phyloP scores from a whole-genome alignment of 768 basidiomycete genomes.

The Agaricus blazei region DNA sequence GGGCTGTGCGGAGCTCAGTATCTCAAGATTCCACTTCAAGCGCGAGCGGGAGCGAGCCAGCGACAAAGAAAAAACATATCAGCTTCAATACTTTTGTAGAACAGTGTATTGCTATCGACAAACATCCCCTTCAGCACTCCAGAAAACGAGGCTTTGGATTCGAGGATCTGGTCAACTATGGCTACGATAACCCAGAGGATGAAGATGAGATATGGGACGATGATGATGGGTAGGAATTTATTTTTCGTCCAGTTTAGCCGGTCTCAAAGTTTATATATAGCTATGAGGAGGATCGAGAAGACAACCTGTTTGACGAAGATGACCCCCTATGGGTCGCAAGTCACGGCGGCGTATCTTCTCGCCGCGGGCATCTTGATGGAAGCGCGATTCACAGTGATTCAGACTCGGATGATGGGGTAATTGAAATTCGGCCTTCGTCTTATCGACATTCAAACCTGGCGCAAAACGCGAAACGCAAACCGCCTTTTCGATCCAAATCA shows the following conservation, averaged over 20 bases:
- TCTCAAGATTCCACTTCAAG: slow-evolving; percentile 32
- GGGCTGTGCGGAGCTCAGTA: slow-evolving; percentile 22
- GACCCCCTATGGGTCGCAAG: slow-evolving; percentile 9
- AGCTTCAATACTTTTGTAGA: slow-evolving; percentile 98
- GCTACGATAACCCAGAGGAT: slow-evolving; percentile 38
- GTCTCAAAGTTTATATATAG: slow-evolving; percentile 26
- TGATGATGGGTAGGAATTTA: slow-evolving; percentile 54
- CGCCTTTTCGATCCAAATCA: slow-evolving; percentile 33
- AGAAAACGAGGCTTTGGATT: neutral
- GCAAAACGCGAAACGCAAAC: slow-evolving; percentile 17
- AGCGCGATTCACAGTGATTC: slow-evolving; percentile 35
- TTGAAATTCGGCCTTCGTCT: slow-evolving; percentile 54
- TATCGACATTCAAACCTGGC: slow-evolving; percentile 14
- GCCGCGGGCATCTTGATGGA: slow-evolving; percentile 18
- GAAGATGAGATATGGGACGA: slow-evolving; percentile 33
- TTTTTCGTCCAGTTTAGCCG: slow-evolving; percentile 3
- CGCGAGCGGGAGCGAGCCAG: slow-evolving; percentile 20
- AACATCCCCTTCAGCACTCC: slow-evolving; percentile 36
- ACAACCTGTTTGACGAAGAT: slow-evolving; percentile 44
- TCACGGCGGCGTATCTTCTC: slow-evolving; percentile 19
- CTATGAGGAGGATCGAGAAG: slow-evolving; percentile 69
- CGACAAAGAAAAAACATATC: slow-evolving; percentile 78
- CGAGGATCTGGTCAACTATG: slow-evolving; percentile 3
- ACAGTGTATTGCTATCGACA: slow-evolving; percentile 89
- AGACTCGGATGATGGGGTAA: slow-evolving; percentile 42